These are phyloP conservation scores for Kodamaea suecica DNA, from an alignment of 1,139 yeast genomes.

Conservation along the genomic window DNA sequence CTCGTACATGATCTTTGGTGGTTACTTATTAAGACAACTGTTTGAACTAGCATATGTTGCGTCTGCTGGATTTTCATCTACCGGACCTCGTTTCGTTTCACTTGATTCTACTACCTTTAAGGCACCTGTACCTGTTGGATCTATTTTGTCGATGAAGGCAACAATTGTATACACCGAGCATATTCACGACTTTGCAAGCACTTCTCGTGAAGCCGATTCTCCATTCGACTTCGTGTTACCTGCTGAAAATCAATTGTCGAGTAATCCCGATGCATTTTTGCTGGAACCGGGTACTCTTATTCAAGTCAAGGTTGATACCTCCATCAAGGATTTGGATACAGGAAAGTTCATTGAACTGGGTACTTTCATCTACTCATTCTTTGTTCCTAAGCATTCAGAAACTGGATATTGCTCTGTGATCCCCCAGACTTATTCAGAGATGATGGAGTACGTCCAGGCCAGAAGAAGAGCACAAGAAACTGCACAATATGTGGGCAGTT, in stretches of 20 bases:
- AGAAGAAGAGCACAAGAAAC: conserved; percentile 87
- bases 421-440: conserved; percentile 85
- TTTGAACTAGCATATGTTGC: conserved; percentile 92
- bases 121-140: conserved; percentile 93
- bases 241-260: conserved; percentile 53
- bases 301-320: conserved; percentile 85
- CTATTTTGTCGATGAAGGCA: conserved; percentile 78
- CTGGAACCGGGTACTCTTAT: conserved; percentile 81
- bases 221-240: conserved; percentile 53
- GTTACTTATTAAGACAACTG: conserved; percentile 84
- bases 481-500: conserved; percentile 58
- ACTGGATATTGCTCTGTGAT: conserved; percentile 62
- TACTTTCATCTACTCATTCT: conserved; percentile 83
- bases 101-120: conserved; percentile 88
- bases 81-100: conserved; percentile 84
- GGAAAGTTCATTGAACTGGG: conserved; percentile 70
- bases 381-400: conserved; percentile 56
- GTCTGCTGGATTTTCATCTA: conserved; percentile 81
- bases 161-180: conserved; percentile 82
- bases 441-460: conserved; percentile 89
- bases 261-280: conserved; percentile 56
- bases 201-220: conserved; percentile 27
- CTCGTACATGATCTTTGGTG: conserved; percentile 92
- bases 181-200: conserved; percentile 31
- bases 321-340: conserved; percentile 64